Evolutionary conservation across 2,329 filamentous ascomycete species (phyloP), one percentile per base, ranked within the genome.

Genomic region (Periconia macrospinosa): DNA sequence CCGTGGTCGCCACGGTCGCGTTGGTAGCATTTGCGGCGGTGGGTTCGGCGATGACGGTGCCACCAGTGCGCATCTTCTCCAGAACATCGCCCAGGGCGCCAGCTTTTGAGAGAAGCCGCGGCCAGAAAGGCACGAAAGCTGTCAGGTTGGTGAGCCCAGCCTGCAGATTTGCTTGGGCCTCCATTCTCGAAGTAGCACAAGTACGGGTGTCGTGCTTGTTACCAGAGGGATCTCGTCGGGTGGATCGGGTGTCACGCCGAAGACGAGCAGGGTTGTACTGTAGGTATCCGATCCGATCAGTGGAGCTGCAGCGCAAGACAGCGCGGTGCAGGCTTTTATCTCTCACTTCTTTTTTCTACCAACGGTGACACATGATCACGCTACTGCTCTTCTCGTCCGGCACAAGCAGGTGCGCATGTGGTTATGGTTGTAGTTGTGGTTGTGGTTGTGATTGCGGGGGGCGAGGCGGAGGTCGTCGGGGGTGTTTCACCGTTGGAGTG

Each of bases 51-150:
- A 88, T 83, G 37, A 83, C 71, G 62, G 80, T 83, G 62, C 84
- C 83, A 52, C 83, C 84, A 56, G 83, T 79, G 63, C 81, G 74
- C 50, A 79, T 70, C 63, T 75, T 75, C 33, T 75, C 75, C 51
- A 80, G 70, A 47, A 81, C 68, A 61, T 89, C 86, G 15, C 76
- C 76, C 61, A 88, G 83, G n/a, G 83, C 84, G 47, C 87, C 85
- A 37, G 88, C 79, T 69, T 84, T 87, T 72, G 83, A 86, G 30
- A 90, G 81, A 67, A 92, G 85, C 54, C 89, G 82, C 47, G 89
- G 89, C 3, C 89, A 83, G 17, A 84, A 87, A 72, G 85, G 80
- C 58, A 90, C 80, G 45, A 92, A 76, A 65, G 84, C 85, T 17
- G 89, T 74, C 55, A 62, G 62, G 58, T 76, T 76, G 45, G 61